phyloP scores from a whole-genome alignment of 1,139 yeast genomes.

The Sugiyamaella castrensis region DNA sequence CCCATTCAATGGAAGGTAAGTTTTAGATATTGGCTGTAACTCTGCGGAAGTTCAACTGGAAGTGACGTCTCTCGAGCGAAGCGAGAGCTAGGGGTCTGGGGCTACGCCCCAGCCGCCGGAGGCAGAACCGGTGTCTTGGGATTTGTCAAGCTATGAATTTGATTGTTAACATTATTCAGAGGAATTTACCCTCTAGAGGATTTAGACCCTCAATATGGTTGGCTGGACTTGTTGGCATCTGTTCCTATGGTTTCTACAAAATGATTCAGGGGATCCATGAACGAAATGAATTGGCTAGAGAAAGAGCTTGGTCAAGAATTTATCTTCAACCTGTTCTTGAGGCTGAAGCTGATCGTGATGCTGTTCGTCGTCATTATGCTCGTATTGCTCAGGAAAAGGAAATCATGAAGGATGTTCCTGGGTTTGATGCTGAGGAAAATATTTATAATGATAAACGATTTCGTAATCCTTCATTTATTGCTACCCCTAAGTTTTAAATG shows the following conservation, averaged over 20 bases:
- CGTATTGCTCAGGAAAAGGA: conserved; percentile 67
- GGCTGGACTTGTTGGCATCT: conserved; percentile 58
- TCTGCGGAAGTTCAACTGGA: neutral
- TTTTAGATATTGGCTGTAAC: neutral
- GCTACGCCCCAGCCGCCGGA: no score
- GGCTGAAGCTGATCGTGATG: conserved; percentile 81
- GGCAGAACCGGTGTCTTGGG: neutral
- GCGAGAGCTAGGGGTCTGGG: no score
- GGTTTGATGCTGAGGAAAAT: conserved; percentile 52
- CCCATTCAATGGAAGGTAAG: conserved; percentile 76
- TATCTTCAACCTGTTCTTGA: conserved; percentile 69
- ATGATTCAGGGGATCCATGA: conserved; percentile 69
- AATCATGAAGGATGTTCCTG: conserved; percentile 56
- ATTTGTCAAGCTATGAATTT: neutral
- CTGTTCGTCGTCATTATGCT: conserved; percentile 68
- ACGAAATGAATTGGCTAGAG: conserved; percentile 70
- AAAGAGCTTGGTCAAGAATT: conserved; percentile 74
- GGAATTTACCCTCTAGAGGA: conserved; percentile 82
- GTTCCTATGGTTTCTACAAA: conserved; percentile 71
- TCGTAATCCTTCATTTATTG: conserved; percentile 36
- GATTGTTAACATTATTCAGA: conserved; percentile 32
- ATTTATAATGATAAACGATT: conserved; percentile 47
- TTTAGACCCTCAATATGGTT: conserved; percentile 74
- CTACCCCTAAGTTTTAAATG: conserved; percentile 31
- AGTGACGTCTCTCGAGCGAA: neutral